A percentile compares a stretch with the other conserved stretches of the same genome.
These are phyloP conservation scores for Boletellus ananiceps DNA, from an alignment of 768 basidiomycete genomes.

Conservation along the genomic window DNA sequence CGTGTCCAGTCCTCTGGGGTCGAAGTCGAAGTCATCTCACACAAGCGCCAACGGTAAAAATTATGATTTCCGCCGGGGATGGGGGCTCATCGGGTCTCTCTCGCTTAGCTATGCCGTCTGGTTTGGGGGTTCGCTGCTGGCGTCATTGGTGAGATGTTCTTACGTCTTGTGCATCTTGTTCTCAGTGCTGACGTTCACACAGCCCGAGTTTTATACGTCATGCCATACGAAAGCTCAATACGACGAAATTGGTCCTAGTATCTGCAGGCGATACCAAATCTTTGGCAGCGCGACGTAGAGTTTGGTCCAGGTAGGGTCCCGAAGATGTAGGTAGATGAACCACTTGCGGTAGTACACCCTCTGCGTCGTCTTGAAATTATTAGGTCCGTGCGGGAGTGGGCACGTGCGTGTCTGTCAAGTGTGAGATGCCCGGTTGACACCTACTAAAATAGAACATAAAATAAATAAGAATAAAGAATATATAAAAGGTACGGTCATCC, in stretches of 20 bases:
- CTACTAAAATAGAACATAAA: too few species aligned
- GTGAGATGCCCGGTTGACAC: too few species aligned
- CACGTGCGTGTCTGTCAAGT: too few species aligned
- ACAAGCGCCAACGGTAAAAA: slow-evolving; percentile 88
- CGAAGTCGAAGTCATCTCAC: slow-evolving; percentile 96
- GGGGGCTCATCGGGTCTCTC: slow-evolving; percentile 8
- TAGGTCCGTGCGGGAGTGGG: too few species aligned
- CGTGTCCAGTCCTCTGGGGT: slow-evolving; percentile 81
- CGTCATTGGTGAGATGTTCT: slow-evolving; percentile 66
- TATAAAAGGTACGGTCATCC: too few species aligned
- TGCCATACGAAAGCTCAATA: slow-evolving; percentile 95
- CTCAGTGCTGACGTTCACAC: slow-evolving; percentile 6
- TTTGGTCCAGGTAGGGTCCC: background rate
- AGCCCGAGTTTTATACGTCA: slow-evolving; percentile 94
- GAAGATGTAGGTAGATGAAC: background rate
- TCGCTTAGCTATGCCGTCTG: slow-evolving; percentile 80
- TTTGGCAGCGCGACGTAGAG: slow-evolving; percentile 80
- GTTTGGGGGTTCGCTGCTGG: slow-evolving; percentile 95
- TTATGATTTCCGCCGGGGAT: background rate
- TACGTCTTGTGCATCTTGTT: background rate
- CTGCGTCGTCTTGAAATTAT: background rate
- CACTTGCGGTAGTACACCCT: background rate
- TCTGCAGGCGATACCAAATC: slow-evolving; percentile 89
- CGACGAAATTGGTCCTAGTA: slow-evolving; percentile 88
- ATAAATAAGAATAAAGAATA: too few species aligned